Base-by-base conservation (phyloP, 1,284 basidiomycete species). In the Sphaerobolus stellatus region DNA sequence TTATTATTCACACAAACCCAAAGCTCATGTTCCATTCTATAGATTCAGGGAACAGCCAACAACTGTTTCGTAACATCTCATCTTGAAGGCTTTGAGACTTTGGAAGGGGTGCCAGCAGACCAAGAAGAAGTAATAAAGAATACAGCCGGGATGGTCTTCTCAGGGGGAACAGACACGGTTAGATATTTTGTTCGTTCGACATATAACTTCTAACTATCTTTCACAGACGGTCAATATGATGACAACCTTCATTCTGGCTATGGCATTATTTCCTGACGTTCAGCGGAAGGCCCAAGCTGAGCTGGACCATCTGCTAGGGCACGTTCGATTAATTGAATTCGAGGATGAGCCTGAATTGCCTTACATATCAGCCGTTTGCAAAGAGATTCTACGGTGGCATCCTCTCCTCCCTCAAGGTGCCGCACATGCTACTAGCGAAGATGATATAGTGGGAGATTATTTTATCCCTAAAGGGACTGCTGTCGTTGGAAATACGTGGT, bases 331-430 rank as follows among this genome's bases (percentile, higher is more conserved):
- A 25, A 57, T 54, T 9, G n/a, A 18, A 6, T 46, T 46, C 22
- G 22, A 46, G 7, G 25, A 46, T 46, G 16, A n/a, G 18, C 18
- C 20, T 4, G 25, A 46, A n/a, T 24, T 54, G 48, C 55, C 59
- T 14, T 67, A 68, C 53, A 56, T 65, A 45, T 46, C 50, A 14
- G 63, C 63, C 4, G 20, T 66, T 3, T 56, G 64, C 29, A 45
- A 59, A 33, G 65, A 67, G 49, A 59, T 62, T 20, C 52, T 65
- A 11, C 48, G 65, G n/a, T 67, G 64, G 64, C n/a, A 38, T 22
- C n/a, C 36, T 16, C 3, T 22, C 22, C n/a, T 38, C 22, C 36
- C 36, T 38, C n/a, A 5, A n/a, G 36, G n/a, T 7, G 3, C 22
- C 22, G 48, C 57, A 20, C 61, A 61, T 24, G 54, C 52, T 1